These are phyloP conservation scores for Alternaria alternata DNA, from an alignment of 2,329 filamentous ascomycete species.

Conservation along the genomic window DNA sequence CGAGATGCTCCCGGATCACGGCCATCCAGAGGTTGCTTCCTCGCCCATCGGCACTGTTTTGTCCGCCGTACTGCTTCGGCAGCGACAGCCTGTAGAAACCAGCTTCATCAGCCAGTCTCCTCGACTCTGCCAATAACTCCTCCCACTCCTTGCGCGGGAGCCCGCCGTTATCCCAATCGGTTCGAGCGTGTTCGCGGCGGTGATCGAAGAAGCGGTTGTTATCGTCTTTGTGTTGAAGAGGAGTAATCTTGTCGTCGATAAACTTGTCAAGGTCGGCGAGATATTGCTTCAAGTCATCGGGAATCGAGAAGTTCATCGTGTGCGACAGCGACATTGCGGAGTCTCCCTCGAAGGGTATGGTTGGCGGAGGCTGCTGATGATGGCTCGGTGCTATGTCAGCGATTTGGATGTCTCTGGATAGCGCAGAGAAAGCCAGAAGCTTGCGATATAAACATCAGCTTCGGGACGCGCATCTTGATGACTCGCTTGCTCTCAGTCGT, in stretches of 20 bases:
- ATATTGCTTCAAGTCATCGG: constrained; percentile 58
- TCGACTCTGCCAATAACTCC: constrained; percentile 59
- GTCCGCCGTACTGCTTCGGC: constrained; percentile 64
- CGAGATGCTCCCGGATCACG: constrained; percentile 67
- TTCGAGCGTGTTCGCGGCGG: constrained; percentile 68
- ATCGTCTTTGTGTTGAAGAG: constrained; percentile 64
- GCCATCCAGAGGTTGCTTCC: constrained; percentile 70
- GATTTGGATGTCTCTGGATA: neutral
- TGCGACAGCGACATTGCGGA: constrained; percentile 11
- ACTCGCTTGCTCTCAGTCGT: constrained; percentile 37
- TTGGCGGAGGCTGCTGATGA: neutral
- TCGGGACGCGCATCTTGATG: constrained; percentile 34
- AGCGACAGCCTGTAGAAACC: constrained; percentile 69
- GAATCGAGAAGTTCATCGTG: constrained; percentile 59
- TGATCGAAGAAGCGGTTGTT: constrained; percentile 73
- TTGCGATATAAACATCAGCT: constrained; percentile 13
- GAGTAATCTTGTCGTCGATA: constrained; percentile 62
- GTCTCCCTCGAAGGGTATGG: neutral
- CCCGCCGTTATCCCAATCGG: constrained; percentile 66
- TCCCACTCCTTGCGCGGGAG: constrained; percentile 69
- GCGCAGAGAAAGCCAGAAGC: neutral
- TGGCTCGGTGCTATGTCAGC: constrained; percentile 4
- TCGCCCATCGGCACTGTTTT: constrained; percentile 53
- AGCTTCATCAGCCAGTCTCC: constrained; percentile 63
- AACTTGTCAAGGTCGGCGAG: constrained; percentile 64